Evolutionary conservation across 169 alveolate species (phyloP).

Genomic region (Plasmodium coatneyi): DNA sequence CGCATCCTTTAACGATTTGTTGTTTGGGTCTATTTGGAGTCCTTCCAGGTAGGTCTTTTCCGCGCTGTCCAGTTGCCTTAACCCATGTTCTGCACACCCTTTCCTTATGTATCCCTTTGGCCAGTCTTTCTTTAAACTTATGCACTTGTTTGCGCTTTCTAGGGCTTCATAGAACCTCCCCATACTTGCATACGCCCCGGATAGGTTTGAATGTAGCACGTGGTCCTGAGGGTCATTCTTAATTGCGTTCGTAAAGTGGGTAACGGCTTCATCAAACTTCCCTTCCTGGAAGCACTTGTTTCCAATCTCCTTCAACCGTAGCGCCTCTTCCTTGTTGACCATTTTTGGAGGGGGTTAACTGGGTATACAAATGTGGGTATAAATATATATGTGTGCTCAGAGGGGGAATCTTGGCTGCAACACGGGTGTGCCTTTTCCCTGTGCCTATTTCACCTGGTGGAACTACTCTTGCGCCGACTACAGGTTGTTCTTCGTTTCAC

Average conservation of each 20-base stretch:
- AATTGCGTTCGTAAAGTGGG: slow-evolving; percentile 93
- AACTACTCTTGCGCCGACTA: background rate
- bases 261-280: slow-evolving; percentile 91
- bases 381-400: background rate
- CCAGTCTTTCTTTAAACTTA: slow-evolving; percentile 93
- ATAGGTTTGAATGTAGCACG: slow-evolving; percentile 94
- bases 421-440: background rate
- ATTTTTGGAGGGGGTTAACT: background rate
- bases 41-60: slow-evolving; percentile 91
- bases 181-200: slow-evolving; percentile 94
- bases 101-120: slow-evolving; percentile 94
- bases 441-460: background rate
- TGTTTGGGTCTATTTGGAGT: slow-evolving; percentile 91
- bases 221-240: slow-evolving; percentile 91
- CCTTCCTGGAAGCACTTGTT: slow-evolving; percentile 94
- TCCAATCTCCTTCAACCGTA: slow-evolving; percentile 91
- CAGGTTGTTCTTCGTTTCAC: background rate
- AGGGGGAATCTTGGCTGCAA: background rate
- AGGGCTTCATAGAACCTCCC: slow-evolving; percentile 91
- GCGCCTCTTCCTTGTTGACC: slow-evolving; percentile 82
- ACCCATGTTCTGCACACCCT: slow-evolving; percentile 91
- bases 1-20: slow-evolving; percentile 89
- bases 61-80: slow-evolving; percentile 89
- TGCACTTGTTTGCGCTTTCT: slow-evolving; percentile 93
- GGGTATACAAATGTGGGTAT: background rate